Percentiles rank a stretch among this genome's conserved stretches.
Evolutionary conservation across 2,329 filamentous ascomycete species (phyloP).

Genomic region (Meredithiella fracta): DNA sequence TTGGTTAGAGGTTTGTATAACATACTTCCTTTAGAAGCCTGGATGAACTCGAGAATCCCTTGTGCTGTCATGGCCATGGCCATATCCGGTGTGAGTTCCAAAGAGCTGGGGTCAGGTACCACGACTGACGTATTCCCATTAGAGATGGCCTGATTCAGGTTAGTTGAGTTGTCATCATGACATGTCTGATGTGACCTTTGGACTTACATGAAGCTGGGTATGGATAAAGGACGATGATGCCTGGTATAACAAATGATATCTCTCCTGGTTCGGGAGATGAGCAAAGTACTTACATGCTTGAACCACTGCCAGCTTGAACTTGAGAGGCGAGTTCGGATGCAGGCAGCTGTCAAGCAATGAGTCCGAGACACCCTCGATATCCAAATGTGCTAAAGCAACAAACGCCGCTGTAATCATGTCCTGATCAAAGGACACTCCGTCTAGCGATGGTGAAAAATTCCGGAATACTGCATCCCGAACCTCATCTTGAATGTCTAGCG

Average conservation of each 20-base stretch:
- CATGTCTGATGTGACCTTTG: not conserved
- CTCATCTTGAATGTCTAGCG: slow-evolving; percentile 53
- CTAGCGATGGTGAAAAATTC: slow-evolving; percentile 29
- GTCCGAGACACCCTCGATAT: slow-evolving; percentile 41
- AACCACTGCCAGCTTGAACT: slow-evolving; percentile 46
- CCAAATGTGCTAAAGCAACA: slow-evolving; percentile 46
- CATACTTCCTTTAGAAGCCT: slow-evolving; percentile 26
- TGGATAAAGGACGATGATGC: slow-evolving; percentile 41
- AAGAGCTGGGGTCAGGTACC: slow-evolving; percentile 6
- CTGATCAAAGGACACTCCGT: slow-evolving; percentile 40
- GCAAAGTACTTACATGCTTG: slow-evolving; percentile 49
- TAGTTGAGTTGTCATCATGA: not conserved
- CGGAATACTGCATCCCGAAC: slow-evolving; percentile 49
- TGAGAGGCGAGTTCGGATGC: slow-evolving; percentile 36
- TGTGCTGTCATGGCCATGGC: slow-evolving; percentile 29
- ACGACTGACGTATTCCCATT: slow-evolving; percentile 6
- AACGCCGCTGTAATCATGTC: slow-evolving; percentile 51
- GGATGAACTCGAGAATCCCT: slow-evolving; percentile 40
- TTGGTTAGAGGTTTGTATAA: slow-evolving; percentile 17
- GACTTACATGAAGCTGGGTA: slow-evolving; percentile 36
- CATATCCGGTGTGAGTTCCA: slow-evolving; percentile 12
- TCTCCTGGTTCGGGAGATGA: slow-evolving; percentile 29
- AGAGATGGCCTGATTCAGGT: slow-evolving; percentile 14
- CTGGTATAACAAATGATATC: slow-evolving; percentile 39
- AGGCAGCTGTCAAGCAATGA: slow-evolving; percentile 41